A percentile compares a stretch with the other conserved stretches of the same genome.
Evolutionary conservation across 139 green algal genomes (phyloP).

Genomic region (Spirogloea muscicola): DNA sequence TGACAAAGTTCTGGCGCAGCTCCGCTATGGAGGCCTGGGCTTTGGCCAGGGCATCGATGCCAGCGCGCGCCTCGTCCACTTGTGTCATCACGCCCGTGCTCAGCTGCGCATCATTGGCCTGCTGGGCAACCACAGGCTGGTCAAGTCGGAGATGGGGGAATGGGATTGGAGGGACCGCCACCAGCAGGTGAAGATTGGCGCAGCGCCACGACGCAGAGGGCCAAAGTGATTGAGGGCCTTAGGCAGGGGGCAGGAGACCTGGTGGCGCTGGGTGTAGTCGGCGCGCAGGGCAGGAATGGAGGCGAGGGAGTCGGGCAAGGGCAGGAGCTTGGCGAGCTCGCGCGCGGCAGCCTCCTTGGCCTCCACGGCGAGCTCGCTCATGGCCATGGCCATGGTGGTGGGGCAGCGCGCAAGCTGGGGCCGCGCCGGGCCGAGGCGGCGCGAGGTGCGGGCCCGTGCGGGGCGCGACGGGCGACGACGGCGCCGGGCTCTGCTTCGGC

Average conservation of each 20-base stretch:
- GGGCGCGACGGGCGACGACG: too few relatives aligned
- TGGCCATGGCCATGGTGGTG: too few relatives aligned
- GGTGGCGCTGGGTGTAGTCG: slow-evolving; percentile 41
- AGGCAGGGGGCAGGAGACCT: slow-evolving; percentile 18
- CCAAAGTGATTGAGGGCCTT: not conserved
- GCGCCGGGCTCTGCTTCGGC: too few relatives aligned
- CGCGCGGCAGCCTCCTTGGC: slow-evolving; percentile 40
- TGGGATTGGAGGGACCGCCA: too few relatives aligned
- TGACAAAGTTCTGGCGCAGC: slow-evolving; percentile 39
- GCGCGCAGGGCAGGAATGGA: slow-evolving; percentile 34
- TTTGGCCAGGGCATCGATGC: slow-evolving; percentile 36
- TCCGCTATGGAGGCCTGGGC: slow-evolving; percentile 30
- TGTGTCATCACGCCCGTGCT: slow-evolving; percentile 31
- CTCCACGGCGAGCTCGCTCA: slow-evolving; percentile 42
- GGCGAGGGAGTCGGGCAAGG: slow-evolving; percentile 29
- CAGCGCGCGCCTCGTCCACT: slow-evolving; percentile 33
- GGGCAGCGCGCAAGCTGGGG: too few relatives aligned
- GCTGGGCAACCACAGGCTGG: too few relatives aligned
- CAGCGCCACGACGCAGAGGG: too few relatives aligned
- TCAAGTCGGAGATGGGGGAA: too few relatives aligned
- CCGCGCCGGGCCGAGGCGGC: too few relatives aligned
- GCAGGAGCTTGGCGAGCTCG: slow-evolving; percentile 49
- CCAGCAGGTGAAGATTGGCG: too few relatives aligned
- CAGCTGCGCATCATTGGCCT: slow-evolving; percentile 46
- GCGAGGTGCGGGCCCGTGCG: too few relatives aligned